These are phyloP conservation scores for Sporothrix protearum DNA, from an alignment of 2,329 filamentous ascomycete species.

Conservation along the genomic window DNA sequence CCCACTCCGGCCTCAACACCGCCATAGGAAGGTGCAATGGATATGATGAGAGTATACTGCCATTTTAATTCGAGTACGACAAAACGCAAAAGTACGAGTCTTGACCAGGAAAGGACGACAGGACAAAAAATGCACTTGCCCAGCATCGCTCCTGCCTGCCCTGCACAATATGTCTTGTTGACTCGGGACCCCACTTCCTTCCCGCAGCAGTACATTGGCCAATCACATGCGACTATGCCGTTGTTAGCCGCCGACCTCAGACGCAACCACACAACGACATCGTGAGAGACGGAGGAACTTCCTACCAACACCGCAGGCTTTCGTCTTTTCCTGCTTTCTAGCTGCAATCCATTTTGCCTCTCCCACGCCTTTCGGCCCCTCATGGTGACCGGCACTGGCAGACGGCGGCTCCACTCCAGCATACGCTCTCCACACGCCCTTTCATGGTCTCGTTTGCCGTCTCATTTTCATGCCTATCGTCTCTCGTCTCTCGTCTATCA, in stretches of 20 bases:
- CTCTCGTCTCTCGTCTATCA: neutral
- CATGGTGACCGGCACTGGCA: constrained; percentile 1
- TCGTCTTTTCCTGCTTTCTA: neutral
- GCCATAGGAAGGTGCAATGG: neutral
- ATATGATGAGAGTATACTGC: too few species aligned
- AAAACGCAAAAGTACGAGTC: neutral
- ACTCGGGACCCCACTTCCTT: neutral
- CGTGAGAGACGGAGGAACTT: constrained; percentile 8
- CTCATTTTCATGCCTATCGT: too few species aligned
- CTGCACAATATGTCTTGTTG: neutral
- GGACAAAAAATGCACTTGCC: neutral
- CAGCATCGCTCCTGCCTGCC: neutral
- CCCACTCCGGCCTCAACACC: neutral
- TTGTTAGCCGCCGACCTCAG: constrained; percentile 13
- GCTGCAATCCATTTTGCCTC: neutral
- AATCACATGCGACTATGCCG: neutral
- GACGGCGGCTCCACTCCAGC: neutral
- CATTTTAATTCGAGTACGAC: neutral
- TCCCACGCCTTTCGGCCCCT: neutral
- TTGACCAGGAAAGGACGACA: neutral
- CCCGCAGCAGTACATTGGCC: constrained; percentile 10
- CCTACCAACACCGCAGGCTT: neutral
- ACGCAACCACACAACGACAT: neutral
- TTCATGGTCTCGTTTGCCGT: neutral
- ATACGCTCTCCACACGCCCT: neutral